Base-by-base conservation (phyloP, 352 stramenopile genomes). In the Globisporangium radiosum region DNA sequence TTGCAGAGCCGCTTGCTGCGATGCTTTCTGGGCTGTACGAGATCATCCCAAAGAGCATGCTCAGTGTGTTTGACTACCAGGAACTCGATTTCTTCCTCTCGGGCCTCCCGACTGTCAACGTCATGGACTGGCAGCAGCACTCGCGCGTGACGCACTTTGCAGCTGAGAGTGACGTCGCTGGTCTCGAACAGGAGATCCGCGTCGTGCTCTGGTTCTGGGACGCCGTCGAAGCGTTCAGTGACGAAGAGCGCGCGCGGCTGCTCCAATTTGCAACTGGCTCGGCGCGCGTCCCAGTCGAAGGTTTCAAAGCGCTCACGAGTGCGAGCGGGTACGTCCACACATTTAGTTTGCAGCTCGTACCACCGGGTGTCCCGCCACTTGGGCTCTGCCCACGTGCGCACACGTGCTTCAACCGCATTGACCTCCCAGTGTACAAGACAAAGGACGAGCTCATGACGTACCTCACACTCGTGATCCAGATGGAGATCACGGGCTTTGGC, bases 251-350 rank as follows among this genome's bases (percentile, higher is more conserved):
- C 39, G 96, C 96, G 44, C 78, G 94, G 13, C 88, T 99, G 65
- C 73, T 99, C 19, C 96, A 99, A 67, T 99, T 99, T 75, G 90
- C 97, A 6, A 99, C 96, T 0, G 97, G 97, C 1, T 98, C 92
- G 15, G 96, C 87, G 7, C 98, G 98, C 57, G 95, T 99, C 5
- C 81, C 84, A 15, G 83, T 95, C 6, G 81, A 94, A 56, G 81
- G 81, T 0, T 95, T 95, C 62, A 81, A 76, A 57, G 81, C 77
- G 1, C 74, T 95, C 15, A 92, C 74, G 15, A 93, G 85, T 56
- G 81, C 79, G 4, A 92, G 85, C 47, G 86, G 86, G 7, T 88
- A 90, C 55, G 81, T 92, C 25, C 80, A 93, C 57, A 66, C 63
- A 10, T 95, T 95, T 57, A 91, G 81, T 39, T 60, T 95, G 45